A percentile compares a stretch with the other conserved stretches of the same genome.
Conservation (phyloP, 1,284 basidiomycete genomes). For the Vanrija sp. region DNA sequence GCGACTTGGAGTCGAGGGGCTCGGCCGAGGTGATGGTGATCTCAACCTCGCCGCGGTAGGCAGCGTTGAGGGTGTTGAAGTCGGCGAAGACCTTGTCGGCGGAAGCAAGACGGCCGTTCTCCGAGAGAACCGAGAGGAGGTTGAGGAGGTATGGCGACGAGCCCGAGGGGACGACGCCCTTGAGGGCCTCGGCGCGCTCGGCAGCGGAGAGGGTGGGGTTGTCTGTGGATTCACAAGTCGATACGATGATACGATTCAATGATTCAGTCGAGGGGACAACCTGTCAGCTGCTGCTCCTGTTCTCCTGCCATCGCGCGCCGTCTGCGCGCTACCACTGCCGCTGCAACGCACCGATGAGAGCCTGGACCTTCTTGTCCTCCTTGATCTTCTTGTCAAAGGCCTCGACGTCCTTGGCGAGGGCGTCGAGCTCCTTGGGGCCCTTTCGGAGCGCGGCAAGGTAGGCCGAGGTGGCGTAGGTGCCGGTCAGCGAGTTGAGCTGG, state of each 20-base stretch:
- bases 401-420: slow-evolving; percentile 77
- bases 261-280: background rate
- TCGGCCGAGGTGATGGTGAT: slow-evolving; percentile 86
- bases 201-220: slow-evolving; percentile 84
- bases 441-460: slow-evolving; percentile 88
- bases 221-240: slow-evolving; percentile 28
- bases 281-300: background rate
- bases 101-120: slow-evolving; percentile 87
- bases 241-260: background rate
- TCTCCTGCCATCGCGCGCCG: background rate
- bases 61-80: slow-evolving; percentile 83
- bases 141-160: slow-evolving; percentile 84
- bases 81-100: slow-evolving; percentile 83
- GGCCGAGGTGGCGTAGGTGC: slow-evolving; percentile 91
- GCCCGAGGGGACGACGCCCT: slow-evolving; percentile 61
- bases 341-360: slow-evolving; percentile 70
- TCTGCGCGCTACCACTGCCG: background rate
- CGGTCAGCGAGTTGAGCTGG: slow-evolving; percentile 51
- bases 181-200: slow-evolving; percentile 70
- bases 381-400: slow-evolving; percentile 65
- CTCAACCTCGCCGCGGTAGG: slow-evolving; percentile 89
- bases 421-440: slow-evolving; percentile 60
- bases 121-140: slow-evolving; percentile 82
- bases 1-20: slow-evolving; percentile 66
- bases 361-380: slow-evolving; percentile 60